These are phyloP conservation scores for Wickerhamiella hasegawae DNA, from an alignment of 805 yeast genomes.

Conservation along the genomic window DNA sequence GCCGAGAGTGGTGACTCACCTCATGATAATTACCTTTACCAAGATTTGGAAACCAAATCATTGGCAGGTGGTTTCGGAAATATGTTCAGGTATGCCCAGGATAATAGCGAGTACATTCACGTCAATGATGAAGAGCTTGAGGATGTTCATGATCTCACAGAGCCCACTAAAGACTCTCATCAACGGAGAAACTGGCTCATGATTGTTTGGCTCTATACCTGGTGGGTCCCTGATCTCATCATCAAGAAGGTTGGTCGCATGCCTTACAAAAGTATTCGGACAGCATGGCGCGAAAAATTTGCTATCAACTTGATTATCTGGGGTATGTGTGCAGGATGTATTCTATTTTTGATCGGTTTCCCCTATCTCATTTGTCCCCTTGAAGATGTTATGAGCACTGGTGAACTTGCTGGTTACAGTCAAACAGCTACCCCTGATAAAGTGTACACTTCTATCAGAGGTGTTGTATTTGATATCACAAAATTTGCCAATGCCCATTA, in stretches of 20 bases:
- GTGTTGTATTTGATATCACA: slow-evolving; percentile 26
- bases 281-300: slow-evolving; percentile 29
- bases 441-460: slow-evolving; percentile 23
- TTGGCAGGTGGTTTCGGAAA: slow-evolving; percentile 23
- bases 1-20: slow-evolving; percentile 9
- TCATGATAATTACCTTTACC: slow-evolving; percentile 18
- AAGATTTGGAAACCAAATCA: slow-evolving; percentile 21
- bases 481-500: slow-evolving; percentile 25
- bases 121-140: slow-evolving; percentile 21
- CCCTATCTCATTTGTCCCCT: slow-evolving; percentile 27
- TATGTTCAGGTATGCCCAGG: slow-evolving; percentile 21
- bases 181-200: slow-evolving; percentile 24
- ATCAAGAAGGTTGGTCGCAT: slow-evolving; percentile 20
- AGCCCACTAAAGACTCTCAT: slow-evolving; percentile 15
- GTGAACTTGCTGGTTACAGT: slow-evolving; percentile 21
- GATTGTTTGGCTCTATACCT: slow-evolving; percentile 24
- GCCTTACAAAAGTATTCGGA: slow-evolving; percentile 22
- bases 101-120: slow-evolving; percentile 16
- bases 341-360: slow-evolving; percentile 23
- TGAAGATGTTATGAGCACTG: slow-evolving; percentile 22
- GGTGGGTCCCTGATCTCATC: slow-evolving; percentile 26
- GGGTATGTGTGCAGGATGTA: slow-evolving; percentile 22
- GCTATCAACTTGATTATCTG: slow-evolving; percentile 28
- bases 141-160: slow-evolving; percentile 19
- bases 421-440: slow-evolving; percentile 18